Conservation (phyloP, 2,329 filamentous ascomycete species). For the Cladosporium sp. region DNA sequence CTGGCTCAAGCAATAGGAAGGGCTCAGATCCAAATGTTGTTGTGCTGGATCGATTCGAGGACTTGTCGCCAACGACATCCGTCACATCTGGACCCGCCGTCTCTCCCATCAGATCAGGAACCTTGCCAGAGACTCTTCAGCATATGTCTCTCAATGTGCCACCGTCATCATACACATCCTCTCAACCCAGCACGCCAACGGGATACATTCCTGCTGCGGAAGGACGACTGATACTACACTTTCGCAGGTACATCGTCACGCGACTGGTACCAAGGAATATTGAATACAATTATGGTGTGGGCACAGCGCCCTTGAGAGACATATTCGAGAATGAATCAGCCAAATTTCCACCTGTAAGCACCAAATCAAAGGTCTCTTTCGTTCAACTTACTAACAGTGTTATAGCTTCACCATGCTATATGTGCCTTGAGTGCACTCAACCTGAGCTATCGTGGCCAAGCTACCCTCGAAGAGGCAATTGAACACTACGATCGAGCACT, state of each 20-base stretch:
- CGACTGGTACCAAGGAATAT: not conserved
- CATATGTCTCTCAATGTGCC: conserved; percentile 22
- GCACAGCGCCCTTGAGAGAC: conserved; percentile 21
- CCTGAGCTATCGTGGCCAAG: conserved; percentile 43
- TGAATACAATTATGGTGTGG: not conserved
- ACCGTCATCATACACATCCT: conserved; percentile 7
- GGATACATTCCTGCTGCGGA: conserved; percentile 13
- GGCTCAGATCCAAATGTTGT: conserved; percentile 46
- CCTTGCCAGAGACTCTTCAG: conserved; percentile 21
- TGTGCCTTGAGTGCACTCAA: conserved; percentile 55
- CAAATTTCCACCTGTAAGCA: conserved; percentile 48
- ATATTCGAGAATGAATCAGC: conserved; percentile 37
- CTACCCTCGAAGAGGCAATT: conserved; percentile 44
- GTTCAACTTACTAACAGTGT: conserved; percentile 13
- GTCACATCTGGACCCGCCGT: not conserved
- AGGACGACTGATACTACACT: conserved; percentile 22
- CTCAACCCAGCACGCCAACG: not conserved
- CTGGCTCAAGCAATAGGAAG: not conserved
- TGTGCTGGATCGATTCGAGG: conserved; percentile 49
- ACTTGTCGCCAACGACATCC: conserved; percentile 25
- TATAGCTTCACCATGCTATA: conserved; percentile 53
- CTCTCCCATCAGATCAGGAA: conserved; percentile 10
- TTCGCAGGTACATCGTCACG: conserved; percentile 24
- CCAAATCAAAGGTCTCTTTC: not conserved
- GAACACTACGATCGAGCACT: conserved; percentile 54